phyloP scores from a whole-genome alignment of 495 filamentous ascomycete species.

The Bombardia bombarda region DNA sequence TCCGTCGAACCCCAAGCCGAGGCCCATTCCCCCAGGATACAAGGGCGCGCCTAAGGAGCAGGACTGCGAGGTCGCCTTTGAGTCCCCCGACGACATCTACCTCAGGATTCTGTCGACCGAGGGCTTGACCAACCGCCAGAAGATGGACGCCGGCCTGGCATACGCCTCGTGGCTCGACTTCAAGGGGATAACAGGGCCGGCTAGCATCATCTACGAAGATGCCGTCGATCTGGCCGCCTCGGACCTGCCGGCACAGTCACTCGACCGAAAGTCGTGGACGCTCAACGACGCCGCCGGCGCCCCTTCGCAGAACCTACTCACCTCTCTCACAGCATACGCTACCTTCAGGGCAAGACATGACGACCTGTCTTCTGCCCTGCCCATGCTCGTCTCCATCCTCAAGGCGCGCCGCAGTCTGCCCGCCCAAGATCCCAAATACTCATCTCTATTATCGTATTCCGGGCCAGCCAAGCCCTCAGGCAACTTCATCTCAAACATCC shows the following conservation, averaged over 20 bases:
- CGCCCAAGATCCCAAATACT: not conserved
- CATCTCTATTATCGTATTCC: not conserved
- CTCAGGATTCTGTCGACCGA: slow-evolving; percentile 67
- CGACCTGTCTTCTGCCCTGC: slow-evolving; percentile 57
- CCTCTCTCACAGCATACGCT: slow-evolving; percentile 66
- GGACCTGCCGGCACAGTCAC: slow-evolving; percentile 18
- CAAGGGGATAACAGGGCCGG: slow-evolving; percentile 45
- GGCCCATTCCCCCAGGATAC: slow-evolving; percentile 55
- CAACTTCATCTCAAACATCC: slow-evolving; percentile 11
- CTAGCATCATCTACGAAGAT: slow-evolving; percentile 19
- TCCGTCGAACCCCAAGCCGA: slow-evolving; percentile 74
- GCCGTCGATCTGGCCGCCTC: slow-evolving; percentile 23
- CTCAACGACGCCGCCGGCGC: slow-evolving; percentile 43
- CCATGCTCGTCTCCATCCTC: slow-evolving; percentile 80
- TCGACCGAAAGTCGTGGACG: slow-evolving; percentile 54
- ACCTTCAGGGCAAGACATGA: slow-evolving; percentile 63
- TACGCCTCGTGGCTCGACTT: slow-evolving; percentile 80
- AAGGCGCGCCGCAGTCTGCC: slow-evolving; percentile 53
- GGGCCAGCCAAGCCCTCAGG: slow-evolving; percentile 4
- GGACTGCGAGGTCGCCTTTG: slow-evolving; percentile 57
- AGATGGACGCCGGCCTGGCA: slow-evolving; percentile 67
- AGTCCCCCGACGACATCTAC: slow-evolving; percentile 61
- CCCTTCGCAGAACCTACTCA: slow-evolving; percentile 64
- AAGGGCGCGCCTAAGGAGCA: slow-evolving; percentile 57
- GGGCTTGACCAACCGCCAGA: slow-evolving; percentile 67